Evolutionary conservation across 2,329 filamentous ascomycete species (phyloP), one percentile per base, ranked within the genome.

Genomic region (Cladosporium sphaerospermum): DNA sequence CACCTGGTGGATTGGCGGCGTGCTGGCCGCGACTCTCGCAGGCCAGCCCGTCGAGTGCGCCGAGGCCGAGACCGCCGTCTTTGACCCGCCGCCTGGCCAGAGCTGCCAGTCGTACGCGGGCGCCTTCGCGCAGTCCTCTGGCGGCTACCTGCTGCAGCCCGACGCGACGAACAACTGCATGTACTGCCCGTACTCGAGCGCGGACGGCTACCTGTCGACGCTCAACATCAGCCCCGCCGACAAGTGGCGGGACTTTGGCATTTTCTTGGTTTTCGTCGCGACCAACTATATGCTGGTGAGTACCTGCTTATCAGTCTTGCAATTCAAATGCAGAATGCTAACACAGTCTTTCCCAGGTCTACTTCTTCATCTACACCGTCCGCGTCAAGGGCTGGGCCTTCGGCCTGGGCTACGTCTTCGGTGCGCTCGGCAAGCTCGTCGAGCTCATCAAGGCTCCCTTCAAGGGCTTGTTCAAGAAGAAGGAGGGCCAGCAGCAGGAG

Each of bases 311-410:
- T 8, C 11, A 28, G 31, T n/a, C 13, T 14, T 11, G 1, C 66
- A 67, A 52, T 88, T 89, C 70, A 16, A 33, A 28, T 28, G 11
- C 39, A 43, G 19, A 28, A 11, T 19, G 40, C 40, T 45, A 39
- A 52, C 41, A 45, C 18, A 4, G 23, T 28, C 23, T 31, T 5
- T 28, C 6, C 3, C 45, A 47, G 48, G 50, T 53, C 28, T 63
- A 63, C 50, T 87, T 89, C 70, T 89, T 90, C 64, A 82, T 89
- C 53, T 90, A 85, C 69, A 85, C 81, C 2, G 83, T 88, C 6
- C 76, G 86, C 14, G 80, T 89, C 52, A 78, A 77, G 58, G 79
- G 83, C 7, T 89, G 85, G 84, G 79, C 71, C 18, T 89, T 89
- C 67, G 86, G 85, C 0, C 75, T 89, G 54, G 80, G 80, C 0